phyloP scores from a whole-genome alignment of 768 basidiomycete genomes.

The Mycena pura region DNA sequence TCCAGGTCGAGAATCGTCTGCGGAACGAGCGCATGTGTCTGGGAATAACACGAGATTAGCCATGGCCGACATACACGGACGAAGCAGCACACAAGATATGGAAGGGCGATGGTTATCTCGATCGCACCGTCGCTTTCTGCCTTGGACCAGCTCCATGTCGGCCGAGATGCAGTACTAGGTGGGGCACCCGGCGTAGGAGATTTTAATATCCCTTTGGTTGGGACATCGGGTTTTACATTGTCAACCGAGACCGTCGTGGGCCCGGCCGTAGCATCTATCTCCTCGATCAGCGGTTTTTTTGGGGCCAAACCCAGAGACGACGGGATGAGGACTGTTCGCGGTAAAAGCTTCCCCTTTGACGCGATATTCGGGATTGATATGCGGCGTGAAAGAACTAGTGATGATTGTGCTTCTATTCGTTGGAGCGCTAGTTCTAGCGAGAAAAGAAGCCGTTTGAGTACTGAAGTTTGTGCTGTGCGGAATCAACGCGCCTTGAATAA shows the following conservation, averaged over 20 bases:
- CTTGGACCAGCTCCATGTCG: constrained; percentile 63
- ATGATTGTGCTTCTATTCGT: constrained; percentile 66
- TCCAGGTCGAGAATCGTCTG: constrained; percentile 70
- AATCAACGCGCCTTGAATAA: constrained; percentile 64
- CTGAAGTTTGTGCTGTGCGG: neutral
- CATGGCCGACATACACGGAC: neutral
- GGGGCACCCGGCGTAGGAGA: neutral
- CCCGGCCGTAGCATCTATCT: constrained; percentile 32
- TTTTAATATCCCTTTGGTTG: constrained; percentile 51
- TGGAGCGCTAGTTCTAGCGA: constrained; percentile 71
- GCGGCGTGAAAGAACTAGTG: constrained; percentile 67
- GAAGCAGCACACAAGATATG: constrained; percentile 58
- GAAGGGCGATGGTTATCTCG: constrained; percentile 58
- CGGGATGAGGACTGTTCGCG: constrained; percentile 66
- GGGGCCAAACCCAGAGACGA: constrained; percentile 36
- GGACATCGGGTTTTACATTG: constrained; percentile 16
- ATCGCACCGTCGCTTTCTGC: constrained; percentile 46
- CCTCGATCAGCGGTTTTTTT: constrained; percentile 56
- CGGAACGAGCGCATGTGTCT: constrained; percentile 57
- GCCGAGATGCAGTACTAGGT: constrained; percentile 34
- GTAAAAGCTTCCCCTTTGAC: constrained; percentile 71
- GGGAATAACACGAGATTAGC: constrained; percentile 5
- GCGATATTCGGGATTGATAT: constrained; percentile 79
- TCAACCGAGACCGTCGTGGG: neutral
- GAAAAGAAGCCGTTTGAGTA: neutral